A percentile compares a stretch with the other conserved stretches of the same genome.
Conservation (phyloP, 371 early-diverging fungal species). For the Spraguea lophii region DNA sequence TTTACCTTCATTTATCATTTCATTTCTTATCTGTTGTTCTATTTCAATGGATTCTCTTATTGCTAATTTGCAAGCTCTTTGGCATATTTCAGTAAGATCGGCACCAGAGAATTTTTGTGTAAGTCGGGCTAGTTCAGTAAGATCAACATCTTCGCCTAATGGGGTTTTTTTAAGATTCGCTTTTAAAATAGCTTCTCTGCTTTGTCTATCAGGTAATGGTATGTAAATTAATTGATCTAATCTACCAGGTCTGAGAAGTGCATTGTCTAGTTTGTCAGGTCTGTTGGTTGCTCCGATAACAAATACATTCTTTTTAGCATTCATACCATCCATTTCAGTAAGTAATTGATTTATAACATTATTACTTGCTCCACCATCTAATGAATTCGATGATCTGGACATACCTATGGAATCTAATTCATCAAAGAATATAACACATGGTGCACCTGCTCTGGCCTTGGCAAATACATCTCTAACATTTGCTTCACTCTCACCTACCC, state of each 20-base stretch:
- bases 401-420: conserved; percentile 97
- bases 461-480: conserved; percentile 98
- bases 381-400: conserved; percentile 65
- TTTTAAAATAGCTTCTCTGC: conserved; percentile 65
- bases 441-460: conserved; percentile 93
- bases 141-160: conserved; percentile 60
- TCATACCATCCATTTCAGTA: conserved; percentile 99
- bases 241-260: conserved; percentile 95
- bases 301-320: conserved; percentile 85
- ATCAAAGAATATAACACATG: conserved; percentile 99
- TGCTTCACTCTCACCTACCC: conserved; percentile 98
- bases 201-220: conserved; percentile 60
- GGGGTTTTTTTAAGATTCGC: conserved; percentile 91
- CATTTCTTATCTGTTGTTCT: conserved; percentile 47
- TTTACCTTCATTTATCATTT: conserved; percentile 57
- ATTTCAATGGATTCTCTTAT: conserved; percentile 85
- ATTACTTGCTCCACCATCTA: conserved; percentile 68
- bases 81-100: conserved; percentile 96
- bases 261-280: conserved; percentile 62
- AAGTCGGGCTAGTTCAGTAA: conserved; percentile 61
- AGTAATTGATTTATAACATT: conserved; percentile 96
- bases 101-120: conserved; percentile 96
- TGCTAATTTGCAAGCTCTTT: conserved; percentile 92
- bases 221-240: conserved; percentile 55
- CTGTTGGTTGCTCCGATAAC: conserved; percentile 84